Evolutionary conservation across 805 yeast species (phyloP), one percentile per base, ranked within the genome.

Genomic region (Suhomyces tanzawaensis): DNA sequence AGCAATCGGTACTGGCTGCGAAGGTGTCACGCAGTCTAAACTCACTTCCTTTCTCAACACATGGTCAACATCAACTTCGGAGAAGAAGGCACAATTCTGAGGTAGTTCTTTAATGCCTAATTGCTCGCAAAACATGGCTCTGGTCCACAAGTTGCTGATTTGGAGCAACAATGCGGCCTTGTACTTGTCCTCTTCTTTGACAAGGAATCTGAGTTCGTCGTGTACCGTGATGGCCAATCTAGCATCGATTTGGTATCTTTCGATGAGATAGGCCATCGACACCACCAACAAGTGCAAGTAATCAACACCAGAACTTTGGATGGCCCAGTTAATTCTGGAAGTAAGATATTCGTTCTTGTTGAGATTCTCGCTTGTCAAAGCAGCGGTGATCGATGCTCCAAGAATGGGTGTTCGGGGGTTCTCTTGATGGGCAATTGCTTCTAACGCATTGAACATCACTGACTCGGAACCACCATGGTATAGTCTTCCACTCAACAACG

Each of bases 271-370:
- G 41, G 87, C 85, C 97, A 95, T 90, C 0, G 96, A 78, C 4
- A 88, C 77, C 34, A 91, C 72, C 42, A 93, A 59, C 28, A 93
- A 58, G 57, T 93, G 99, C 36, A 93, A 69, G 54, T 95, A 93
- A 58, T 93, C 99, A 14, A 95, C 99, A 25, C 99, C 99, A 1
- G 96, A 87, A 16, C 96, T 87, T 59, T 93, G 99, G 55, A 93
- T 93, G 0, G 96, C 87, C 99, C 99, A 93, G 54, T 93, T 93
- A 46, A 90, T 82, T 52, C 99, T 65, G 1, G 96, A 88, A 0
- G 99, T 93, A 47, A 93, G 63, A 56, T 82, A 93, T 45, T 77
- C 77, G 26, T 77, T 66, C 29, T 77, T 78, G 48, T 69, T 68
- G 49, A 93, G 69, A 57, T 91, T 82, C 37, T 69, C 66, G 29